Percentiles rank a stretch among this genome's conserved stretches.
These are phyloP conservation scores for Odonthalia washingtoniensis DNA, from an alignment of 31 red algal genomes.

Conservation along the genomic window DNA sequence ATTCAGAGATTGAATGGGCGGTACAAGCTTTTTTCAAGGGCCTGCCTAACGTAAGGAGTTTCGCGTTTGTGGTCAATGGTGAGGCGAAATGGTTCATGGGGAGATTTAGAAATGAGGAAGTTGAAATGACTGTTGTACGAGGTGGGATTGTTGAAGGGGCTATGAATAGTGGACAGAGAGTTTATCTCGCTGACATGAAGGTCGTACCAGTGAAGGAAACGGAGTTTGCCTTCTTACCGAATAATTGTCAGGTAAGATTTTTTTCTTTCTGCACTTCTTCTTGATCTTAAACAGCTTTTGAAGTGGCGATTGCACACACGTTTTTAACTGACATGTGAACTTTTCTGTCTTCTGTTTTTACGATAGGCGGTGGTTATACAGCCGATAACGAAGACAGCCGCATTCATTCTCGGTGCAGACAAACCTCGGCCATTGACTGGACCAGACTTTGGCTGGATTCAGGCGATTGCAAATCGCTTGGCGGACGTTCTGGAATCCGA, in stretches of 20 bases:
- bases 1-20: not conserved
- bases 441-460: conserved; percentile 77
- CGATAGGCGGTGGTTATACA: conserved; percentile 75
- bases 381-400: conserved; percentile 42
- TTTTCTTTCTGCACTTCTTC: not conserved
- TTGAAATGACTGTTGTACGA: not conserved
- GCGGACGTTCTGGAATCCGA: conserved; percentile 23
- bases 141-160: conserved; percentile 62
- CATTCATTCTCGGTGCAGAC: conserved; percentile 71
- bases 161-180: conserved; percentile 29
- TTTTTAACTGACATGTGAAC: no score
- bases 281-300: not conserved
- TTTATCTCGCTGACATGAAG: conserved; percentile 85
- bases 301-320: no score
- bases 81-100: conserved; percentile 43
- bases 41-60: conserved; percentile 50
- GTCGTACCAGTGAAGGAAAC: conserved; percentile 69
- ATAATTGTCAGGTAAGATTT: conserved; percentile 61
- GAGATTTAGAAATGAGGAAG: conserved; percentile 34
- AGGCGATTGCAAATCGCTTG: conserved; percentile 67
- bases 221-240: conserved; percentile 74
- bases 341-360: no score
- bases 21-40: conserved; percentile 44
- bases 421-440: conserved; percentile 67
- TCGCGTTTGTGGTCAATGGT: conserved; percentile 51